Base-by-base conservation (phyloP, 345 rosid genomes). In the Gossypium mustelinum region DNA sequence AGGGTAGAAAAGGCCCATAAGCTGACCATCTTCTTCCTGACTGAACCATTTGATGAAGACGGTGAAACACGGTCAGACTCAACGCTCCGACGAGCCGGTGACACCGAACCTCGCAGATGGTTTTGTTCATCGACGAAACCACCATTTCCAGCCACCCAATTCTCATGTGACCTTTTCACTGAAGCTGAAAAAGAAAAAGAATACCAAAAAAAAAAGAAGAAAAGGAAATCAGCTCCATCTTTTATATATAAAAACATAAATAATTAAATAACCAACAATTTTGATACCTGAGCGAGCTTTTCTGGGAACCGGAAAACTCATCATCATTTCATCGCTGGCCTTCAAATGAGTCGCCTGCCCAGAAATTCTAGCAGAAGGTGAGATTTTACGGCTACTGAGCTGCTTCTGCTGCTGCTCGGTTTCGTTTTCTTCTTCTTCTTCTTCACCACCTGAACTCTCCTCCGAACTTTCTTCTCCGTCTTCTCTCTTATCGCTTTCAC, bases 201-300 rank as follows among this genome's bases (percentile, higher is more conserved):
- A n/a, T 52, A n/a, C 27, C 0, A 12, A 34, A 18, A 65, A 22
- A 2, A 22, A 67, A 7, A 18, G 18, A 12, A 44, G 16, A 60
- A 34, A 27, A 47, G 3, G 18, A 39, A 60, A 73, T 45, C 78
- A 11, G 29, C 47, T 22, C 16, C 34, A 39, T 70, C 10, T 17
- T 4, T 29, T 14, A 44, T 13, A 27, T 67, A 55, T n/a, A n/a
- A 55, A 56, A 61, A 57, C 0, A 12, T 2, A 12, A 10, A 50
- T 20, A 29, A 41, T 41, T 18, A 61, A 43, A 41, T 27, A 48
- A 29, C 12, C 63, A 58, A 7, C 50, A 29, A 68, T 14, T 63
- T 29, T 20, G 55, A 10, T 69, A 84, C 87, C 89, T 79, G 94
- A 87, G 44, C 92, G 94, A 79, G 92, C 87, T 75, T 88, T 87